These are phyloP conservation scores for Wallacemonas rigidus DNA, from an alignment of 208 protist genomes.

Conservation along the genomic window DNA sequence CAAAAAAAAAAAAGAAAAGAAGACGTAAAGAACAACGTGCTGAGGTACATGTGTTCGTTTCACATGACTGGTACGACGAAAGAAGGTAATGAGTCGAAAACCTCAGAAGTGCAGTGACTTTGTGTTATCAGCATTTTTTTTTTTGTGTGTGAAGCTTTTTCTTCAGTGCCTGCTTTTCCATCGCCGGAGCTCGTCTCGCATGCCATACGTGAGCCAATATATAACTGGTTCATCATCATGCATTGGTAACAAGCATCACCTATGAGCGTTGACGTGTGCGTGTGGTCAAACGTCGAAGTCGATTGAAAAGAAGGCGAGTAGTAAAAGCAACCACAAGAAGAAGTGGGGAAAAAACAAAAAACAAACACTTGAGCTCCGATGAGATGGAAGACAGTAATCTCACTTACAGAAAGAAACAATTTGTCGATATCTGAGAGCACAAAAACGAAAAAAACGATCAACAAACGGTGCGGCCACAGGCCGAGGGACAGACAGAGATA, in stretches of 20 bases:
- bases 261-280: too few relatives aligned
- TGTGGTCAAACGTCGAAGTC: too few relatives aligned
- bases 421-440: neutral
- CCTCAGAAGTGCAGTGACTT: neutral
- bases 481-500: too few relatives aligned
- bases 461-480: neutral
- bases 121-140: neutral
- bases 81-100: neutral
- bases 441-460: neutral
- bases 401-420: neutral
- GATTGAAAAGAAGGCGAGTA: too few relatives aligned
- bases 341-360: neutral
- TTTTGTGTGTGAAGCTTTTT: neutral
- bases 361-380: neutral
- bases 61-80: neutral
- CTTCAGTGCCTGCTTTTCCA: too few relatives aligned
- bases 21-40: neutral
- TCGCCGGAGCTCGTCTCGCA: too few relatives aligned
- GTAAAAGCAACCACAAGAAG: neutral
- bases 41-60: neutral
- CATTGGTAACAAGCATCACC: too few relatives aligned
- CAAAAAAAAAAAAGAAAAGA: neutral
- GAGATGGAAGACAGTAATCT: neutral
- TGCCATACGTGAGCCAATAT: too few relatives aligned
- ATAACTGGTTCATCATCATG: too few relatives aligned